These are phyloP conservation scores for Tephrocybe sp. DNA, from an alignment of 768 basidiomycete genomes.

Conservation along the genomic window DNA sequence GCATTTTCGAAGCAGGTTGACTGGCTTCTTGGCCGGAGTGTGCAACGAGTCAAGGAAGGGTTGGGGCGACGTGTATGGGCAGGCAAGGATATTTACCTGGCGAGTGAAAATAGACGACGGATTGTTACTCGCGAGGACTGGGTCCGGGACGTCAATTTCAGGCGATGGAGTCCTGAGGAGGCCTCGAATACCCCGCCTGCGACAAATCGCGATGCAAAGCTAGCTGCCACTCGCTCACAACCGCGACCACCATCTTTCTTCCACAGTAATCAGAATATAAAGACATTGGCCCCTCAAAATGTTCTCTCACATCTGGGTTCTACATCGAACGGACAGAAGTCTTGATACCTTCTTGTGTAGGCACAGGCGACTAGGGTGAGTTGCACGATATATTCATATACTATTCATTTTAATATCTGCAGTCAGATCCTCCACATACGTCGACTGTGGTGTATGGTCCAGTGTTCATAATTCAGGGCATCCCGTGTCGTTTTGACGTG, in stretches of 20 bases:
- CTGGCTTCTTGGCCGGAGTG: constrained; percentile 45
- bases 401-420: no score
- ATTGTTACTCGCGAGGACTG: constrained; percentile 43
- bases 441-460: no score
- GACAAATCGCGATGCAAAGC: not conserved
- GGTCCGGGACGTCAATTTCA: constrained; percentile 49
- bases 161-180: constrained; percentile 18
- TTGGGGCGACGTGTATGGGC: constrained; percentile 78
- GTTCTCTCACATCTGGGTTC: constrained; percentile 3
- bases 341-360: not conserved
- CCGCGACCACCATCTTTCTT: constrained; percentile 6
- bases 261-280: constrained; percentile 8
- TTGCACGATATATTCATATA: no score
- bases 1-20: constrained; percentile 39
- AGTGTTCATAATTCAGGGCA: no score
- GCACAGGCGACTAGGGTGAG: no score
- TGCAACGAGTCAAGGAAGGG: constrained; percentile 67
- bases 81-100: constrained; percentile 53
- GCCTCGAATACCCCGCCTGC: not conserved
- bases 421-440: no score
- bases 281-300: not conserved
- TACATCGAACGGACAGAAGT: not conserved
- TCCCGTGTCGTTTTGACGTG: no score
- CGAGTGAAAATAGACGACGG: constrained; percentile 23
- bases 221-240: not conserved